Conservation (phyloP, 1,284 basidiomycete species). For the Polyporus tsugae region DNA sequence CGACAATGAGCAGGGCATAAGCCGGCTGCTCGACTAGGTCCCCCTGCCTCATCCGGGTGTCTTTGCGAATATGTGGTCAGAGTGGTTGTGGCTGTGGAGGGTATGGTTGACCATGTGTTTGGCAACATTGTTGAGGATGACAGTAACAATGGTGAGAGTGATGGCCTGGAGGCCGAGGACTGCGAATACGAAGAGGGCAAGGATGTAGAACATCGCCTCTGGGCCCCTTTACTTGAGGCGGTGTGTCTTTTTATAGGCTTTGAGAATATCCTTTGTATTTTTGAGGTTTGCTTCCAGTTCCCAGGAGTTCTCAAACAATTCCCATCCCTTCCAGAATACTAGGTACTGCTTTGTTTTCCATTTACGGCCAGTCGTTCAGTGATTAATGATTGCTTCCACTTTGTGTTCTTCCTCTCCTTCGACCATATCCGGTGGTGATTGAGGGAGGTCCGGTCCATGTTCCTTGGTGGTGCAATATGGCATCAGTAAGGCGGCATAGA, state of each 20-base stretch:
- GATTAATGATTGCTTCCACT: constrained; percentile 24
- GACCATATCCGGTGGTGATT: background rate
- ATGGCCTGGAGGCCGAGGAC: no score
- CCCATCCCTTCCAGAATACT: background rate
- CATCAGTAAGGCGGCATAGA: constrained; percentile 4
- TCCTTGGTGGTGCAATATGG: constrained; percentile 11
- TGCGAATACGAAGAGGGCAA: no score
- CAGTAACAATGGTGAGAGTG: no score
- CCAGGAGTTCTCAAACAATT: background rate
- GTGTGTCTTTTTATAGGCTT: background rate
- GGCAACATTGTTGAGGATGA: no score
- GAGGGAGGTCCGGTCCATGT: constrained; percentile 9
- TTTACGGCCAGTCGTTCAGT: background rate
- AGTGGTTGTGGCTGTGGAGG: no score
- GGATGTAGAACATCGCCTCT: no score
- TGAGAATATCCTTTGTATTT: background rate
- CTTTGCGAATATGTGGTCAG: no score
- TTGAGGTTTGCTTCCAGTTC: constrained; percentile 6
- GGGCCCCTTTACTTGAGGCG: no score
- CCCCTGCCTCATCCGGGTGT: no score
- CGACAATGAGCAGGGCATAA: no score
- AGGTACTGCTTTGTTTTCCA: background rate
- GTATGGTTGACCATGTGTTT: no score
- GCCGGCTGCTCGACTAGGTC: no score
- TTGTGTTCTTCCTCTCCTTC: constrained; percentile 10